phyloP scores from a whole-genome alignment of 2,329 filamentous ascomycete species.

The Stagonosporopsis cucurbitacearum region DNA sequence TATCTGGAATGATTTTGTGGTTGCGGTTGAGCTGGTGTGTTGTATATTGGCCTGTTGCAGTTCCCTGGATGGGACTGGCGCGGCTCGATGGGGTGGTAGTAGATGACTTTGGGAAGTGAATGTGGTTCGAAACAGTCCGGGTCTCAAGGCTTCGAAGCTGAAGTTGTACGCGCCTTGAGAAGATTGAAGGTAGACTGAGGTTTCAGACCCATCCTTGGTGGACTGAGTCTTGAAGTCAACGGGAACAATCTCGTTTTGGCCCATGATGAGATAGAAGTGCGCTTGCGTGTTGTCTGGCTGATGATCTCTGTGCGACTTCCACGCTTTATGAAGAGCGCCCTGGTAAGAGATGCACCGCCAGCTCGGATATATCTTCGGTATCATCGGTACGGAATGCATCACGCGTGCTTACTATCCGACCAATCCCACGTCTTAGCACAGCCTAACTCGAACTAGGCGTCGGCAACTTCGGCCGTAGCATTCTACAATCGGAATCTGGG shows the following conservation, averaged over 20 bases:
- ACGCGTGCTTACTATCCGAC: not conserved
- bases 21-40: slow-evolving; percentile 30
- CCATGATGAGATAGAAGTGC: slow-evolving; percentile 47
- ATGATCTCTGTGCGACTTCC: not conserved
- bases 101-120: slow-evolving; percentile 69
- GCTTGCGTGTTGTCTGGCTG: not conserved
- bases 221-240: slow-evolving; percentile 40
- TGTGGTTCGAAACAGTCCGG: slow-evolving; percentile 71
- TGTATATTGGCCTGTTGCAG: slow-evolving; percentile 41
- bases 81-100: slow-evolving; percentile 69
- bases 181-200: slow-evolving; percentile 53
- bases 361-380: not conserved
- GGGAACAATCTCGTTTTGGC: slow-evolving; percentile 57
- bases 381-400: not conserved
- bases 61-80: slow-evolving; percentile 53
- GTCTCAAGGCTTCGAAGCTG: slow-evolving; percentile 66
- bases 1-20: slow-evolving; percentile 54
- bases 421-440: not conserved
- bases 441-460: not conserved
- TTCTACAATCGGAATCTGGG: not conserved
- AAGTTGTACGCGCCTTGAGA: slow-evolving; percentile 60
- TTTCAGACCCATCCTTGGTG: slow-evolving; percentile 27
- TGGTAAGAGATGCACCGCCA: not conserved
- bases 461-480: not conserved
- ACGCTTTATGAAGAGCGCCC: not conserved